Percentiles rank a stretch among this genome's conserved stretches.
Evolutionary conservation across 2,329 filamentous ascomycete genomes (phyloP).

Genomic region (Nemania diffusa): DNA sequence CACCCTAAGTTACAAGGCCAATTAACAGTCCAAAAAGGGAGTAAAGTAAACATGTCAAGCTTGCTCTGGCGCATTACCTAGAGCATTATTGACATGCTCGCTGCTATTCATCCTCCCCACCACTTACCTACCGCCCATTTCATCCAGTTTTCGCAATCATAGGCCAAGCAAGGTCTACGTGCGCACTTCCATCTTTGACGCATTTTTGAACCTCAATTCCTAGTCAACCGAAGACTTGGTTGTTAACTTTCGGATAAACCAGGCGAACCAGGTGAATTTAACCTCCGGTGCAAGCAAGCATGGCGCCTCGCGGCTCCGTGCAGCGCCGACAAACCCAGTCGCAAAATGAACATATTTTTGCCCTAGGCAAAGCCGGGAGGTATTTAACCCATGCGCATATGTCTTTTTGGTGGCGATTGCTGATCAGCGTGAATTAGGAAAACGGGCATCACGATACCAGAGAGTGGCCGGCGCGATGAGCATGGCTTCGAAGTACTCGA

Average conservation of each 20-base stretch:
- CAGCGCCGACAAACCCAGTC: conserved; percentile 52
- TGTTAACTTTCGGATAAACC: neutral
- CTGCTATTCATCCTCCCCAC: conserved; percentile 22
- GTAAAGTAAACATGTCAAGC: conserved; percentile 28
- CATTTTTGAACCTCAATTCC: neutral
- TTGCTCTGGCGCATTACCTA: neutral
- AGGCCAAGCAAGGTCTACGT: neutral
- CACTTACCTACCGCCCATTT: neutral
- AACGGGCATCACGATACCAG: conserved; percentile 84
- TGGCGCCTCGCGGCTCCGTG: conserved; percentile 53
- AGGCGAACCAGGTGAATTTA: neutral
- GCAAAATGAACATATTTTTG: conserved; percentile 60
- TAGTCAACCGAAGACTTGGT: neutral
- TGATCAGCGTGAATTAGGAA: conserved; percentile 66
- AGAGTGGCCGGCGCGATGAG: conserved; percentile 84
- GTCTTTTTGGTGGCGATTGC: neutral
- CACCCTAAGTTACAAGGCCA: conserved; percentile 27
- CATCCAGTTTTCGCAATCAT: conserved; percentile 11
- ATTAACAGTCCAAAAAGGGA: conserved; percentile 37
- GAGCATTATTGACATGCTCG: neutral
- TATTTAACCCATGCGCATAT: conserved; percentile 40
- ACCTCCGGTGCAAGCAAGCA: conserved; percentile 34
- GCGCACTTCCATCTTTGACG: neutral
- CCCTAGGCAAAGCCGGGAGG: conserved; percentile 63
- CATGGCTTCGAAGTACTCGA: conserved; percentile 91